Conservation (phyloP, 495 filamentous ascomycete genomes). For the Trichoderma asperelloides region DNA sequence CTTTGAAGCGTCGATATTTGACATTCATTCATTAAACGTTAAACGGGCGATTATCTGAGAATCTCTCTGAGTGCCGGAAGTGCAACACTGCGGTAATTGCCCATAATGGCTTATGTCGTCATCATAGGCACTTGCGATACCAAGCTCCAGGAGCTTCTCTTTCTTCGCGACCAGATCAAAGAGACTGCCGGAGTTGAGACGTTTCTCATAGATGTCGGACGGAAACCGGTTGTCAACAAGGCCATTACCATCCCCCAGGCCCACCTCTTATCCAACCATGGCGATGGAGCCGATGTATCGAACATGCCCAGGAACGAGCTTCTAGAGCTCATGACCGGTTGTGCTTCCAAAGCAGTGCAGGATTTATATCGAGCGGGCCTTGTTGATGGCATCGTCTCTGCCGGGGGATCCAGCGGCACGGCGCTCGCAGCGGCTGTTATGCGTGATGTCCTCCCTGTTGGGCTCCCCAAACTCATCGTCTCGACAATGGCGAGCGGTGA, state of each 20-base stretch:
- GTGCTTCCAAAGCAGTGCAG: not conserved
- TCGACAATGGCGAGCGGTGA: constrained; percentile 59
- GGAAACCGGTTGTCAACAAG: not conserved
- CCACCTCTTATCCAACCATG: not conserved
- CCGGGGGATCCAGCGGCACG: constrained; percentile 53
- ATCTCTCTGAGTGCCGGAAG: not conserved
- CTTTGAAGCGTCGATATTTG: no score
- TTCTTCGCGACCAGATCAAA: constrained; percentile 41
- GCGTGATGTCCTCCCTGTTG: constrained; percentile 48
- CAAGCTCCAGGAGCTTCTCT: constrained; percentile 53
- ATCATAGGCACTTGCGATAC: constrained; percentile 62
- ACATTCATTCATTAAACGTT: not conserved
- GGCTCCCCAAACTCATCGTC: constrained; percentile 61
- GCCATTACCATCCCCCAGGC: not conserved
- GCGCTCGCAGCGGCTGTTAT: constrained; percentile 48
- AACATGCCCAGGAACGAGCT: not conserved
- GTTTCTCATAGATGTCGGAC: not conserved
- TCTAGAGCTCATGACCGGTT: not conserved
- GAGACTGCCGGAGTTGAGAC: constrained; percentile 16
- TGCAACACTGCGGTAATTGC: not conserved
- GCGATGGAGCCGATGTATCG: not conserved
- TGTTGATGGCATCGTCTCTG: constrained; percentile 47
- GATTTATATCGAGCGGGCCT: not conserved
- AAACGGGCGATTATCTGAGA: not conserved
- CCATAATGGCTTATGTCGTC: constrained; percentile 36